Evolutionary conservation across 306 rosid species (phyloP), one percentile per base, ranked within the genome.

Genomic region (Begonia masoniana): DNA sequence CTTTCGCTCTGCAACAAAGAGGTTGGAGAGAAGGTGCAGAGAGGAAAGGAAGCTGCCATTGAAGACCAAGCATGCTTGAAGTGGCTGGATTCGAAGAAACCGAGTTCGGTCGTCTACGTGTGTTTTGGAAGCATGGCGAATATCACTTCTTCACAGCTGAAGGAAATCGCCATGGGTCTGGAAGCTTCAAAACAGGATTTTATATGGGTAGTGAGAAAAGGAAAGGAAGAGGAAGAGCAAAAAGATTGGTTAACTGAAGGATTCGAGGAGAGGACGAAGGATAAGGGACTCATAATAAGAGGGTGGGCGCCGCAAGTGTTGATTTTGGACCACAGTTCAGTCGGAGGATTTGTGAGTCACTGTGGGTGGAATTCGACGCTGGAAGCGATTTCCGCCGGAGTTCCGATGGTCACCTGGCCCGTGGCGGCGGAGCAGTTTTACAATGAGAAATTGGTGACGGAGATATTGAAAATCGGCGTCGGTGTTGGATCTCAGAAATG

Each of bases 391-490:
- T n/a, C 65, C 12, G 71, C 71, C 0, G 76, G 76, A 10, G 5
- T 75, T 52, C 71, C 74, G 0, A 71, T 75, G 77, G 68, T 75
- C 55, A 71, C 80, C 31, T 71, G 80, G 80, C 77, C 74, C 0
- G 24, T 62, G 35, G 6, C 69, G 13, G 71, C 77, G 1, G 77
- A 71, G 16, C 77, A 75, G 15, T 75, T 71, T 59, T 67, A 59
- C 62, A 71, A 75, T 42, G 77, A 67, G 74, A 75, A 67, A 58
- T 13, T 75, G 60, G 58, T 75, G 56, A 60, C 68, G 0, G 42
- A 71, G 5, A 64, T 75, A 15, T 49, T 75, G 39, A 49, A 23
- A 12, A 67, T 41, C 21, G 77, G 81, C 11, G 65, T 67, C 6
- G 59, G 71, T 1, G 77, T 75, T 5, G 77, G 74, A 0, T 48